Evolutionary conservation across 164 flowering plant species (phyloP), one percentile per base, ranked within the genome.

Genomic region (Kalanchoe fedtschenkoi): DNA sequence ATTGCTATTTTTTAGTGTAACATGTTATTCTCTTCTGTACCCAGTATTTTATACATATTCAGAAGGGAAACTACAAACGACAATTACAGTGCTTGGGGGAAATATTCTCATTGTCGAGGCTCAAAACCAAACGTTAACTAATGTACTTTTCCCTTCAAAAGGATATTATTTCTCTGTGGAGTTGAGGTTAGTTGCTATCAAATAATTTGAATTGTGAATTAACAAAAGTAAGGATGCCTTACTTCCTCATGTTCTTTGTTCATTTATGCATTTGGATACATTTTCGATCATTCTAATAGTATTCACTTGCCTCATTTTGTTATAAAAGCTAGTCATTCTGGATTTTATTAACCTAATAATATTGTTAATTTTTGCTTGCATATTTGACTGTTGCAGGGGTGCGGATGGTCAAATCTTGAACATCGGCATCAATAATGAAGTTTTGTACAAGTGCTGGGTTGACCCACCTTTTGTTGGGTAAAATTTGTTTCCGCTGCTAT

Each of bases 401-500:
- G 42, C 66, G 13, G 30, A 69, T 42, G 66, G 58, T 55, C 39
- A 71, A 17, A 68, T 65, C 55, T 42, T 65, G 57, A 71, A 61
- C 56, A 69, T 62, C 43, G 16, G 61, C 65, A 73, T 69, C 33
- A 70, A 68, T 41, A 65, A 62, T 35, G 60, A 67, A 42, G 63
- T 67, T 66, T 64, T 64, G 59, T 82, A 71, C 69, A 84, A 80
- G 62, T 91, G 97, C 71, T 59, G 42, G 35, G 91, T 88, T 55
- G 87, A 86, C 61, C 96, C 97, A 58, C 71, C 85, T 68, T 85
- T 67, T 73, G 72, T 88, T 44, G 93, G 97, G 89, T 91, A 81
- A 69, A 71, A 57, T 58, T 43, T 70, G 37, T 0, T 54, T 29
- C 60, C 63, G 33, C 41, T 68, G 46, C 64, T 34, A 51, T 56